Evolutionary conservation across 2,329 filamentous ascomycete genomes (phyloP), one percentile per base, ranked within the genome.

Genomic region (Cladosporium oxysporum): DNA sequence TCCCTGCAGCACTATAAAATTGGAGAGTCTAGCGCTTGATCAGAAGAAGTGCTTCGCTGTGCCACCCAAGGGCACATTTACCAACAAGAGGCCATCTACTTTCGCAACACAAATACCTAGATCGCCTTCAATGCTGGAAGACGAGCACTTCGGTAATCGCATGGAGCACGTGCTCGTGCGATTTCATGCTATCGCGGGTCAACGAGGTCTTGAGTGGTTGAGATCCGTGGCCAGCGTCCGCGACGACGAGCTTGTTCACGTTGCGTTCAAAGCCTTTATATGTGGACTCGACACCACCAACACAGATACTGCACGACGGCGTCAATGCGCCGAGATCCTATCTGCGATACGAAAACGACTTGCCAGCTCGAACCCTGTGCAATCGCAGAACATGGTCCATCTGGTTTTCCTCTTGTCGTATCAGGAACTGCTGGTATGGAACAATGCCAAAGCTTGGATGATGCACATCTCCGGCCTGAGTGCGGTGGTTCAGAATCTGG

Each of bases 351-450:
- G 58, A 29, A 26, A 49, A 2, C 26, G 58, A 28, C 37, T 60
- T 4, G 11, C 58, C 11, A 47, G 28, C 10, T 21, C 58, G 4
- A 28, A 60, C 23, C 41, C 58, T 2, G 28, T 23, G 10, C 41
- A 31, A 14, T 29, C n/a, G 3, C 37, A 49, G 21, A 60, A 49
- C 41, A 60, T 49, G 58, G 7, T 60, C 16, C 44, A 60, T 11
- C 58, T 60, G 5, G 33, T 60, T 23, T 60, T 60, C 21, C 35
- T 60, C 12, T 10, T 60, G 1, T 60, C 58, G 1, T 60, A 49
- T 16, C 58, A 60, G 11, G 41, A 60, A 41, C 18, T 60, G 14
- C 58, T 60, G 10, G 58, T 60, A 12, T 60, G 58, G 58, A 60
- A 33, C 14, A 60, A 60, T 7, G 16, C 58, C 26, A 60, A 60